Conservation (phyloP, 2,329 filamentous ascomycete species). For the Pseudogymnoascus sp. region DNA sequence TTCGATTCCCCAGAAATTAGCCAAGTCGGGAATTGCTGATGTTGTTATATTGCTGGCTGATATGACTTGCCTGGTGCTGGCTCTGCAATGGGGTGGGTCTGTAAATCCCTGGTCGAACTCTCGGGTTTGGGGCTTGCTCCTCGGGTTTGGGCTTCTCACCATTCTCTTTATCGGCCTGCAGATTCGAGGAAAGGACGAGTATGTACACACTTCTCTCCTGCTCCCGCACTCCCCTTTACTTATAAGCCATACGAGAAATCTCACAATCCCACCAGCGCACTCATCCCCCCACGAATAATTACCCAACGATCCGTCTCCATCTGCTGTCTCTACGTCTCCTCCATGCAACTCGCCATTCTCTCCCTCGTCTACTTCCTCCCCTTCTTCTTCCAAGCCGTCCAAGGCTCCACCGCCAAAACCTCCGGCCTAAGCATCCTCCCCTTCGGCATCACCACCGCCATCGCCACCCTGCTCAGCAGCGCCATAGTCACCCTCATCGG, state of each 20-base stretch:
- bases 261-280: conserved; percentile 18
- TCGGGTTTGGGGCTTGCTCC: conserved; percentile 28
- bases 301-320: conserved; percentile 26
- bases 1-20: background rate
- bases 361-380: conserved; percentile 33
- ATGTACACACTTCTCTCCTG: background rate
- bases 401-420: conserved; percentile 32
- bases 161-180: conserved; percentile 13
- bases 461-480: conserved; percentile 25
- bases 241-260: background rate
- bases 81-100: conserved; percentile 34
- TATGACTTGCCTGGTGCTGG: conserved; percentile 9
- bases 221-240: background rate
- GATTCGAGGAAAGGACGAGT: background rate
- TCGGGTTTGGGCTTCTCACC: conserved; percentile 19
- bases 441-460: conserved; percentile 23
- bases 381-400: conserved; percentile 38
- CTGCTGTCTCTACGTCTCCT: conserved; percentile 26
- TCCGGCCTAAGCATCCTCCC: conserved; percentile 29
- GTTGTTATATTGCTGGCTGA: conserved; percentile 28
- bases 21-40: background rate
- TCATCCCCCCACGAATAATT: conserved; percentile 30
- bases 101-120: conserved; percentile 31
- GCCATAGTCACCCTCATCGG: conserved; percentile 25
- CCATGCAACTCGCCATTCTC: conserved; percentile 25